Conservation (phyloP, 768 basidiomycete genomes). For the Suillus plorans region DNA sequence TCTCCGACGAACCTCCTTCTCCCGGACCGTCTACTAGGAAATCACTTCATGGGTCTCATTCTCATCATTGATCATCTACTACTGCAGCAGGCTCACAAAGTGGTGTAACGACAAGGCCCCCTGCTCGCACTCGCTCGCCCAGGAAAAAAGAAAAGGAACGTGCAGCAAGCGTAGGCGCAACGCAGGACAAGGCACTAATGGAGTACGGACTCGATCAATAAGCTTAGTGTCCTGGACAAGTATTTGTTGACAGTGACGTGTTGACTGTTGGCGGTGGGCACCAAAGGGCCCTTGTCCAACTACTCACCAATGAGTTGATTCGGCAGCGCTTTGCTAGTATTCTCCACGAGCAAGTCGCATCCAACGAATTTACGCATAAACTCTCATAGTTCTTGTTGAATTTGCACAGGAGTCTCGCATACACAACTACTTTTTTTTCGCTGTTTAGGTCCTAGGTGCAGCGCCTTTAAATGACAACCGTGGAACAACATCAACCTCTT, state of each 20-base stretch:
- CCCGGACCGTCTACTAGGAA: constrained; percentile 7
- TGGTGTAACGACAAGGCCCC: constrained; percentile 23
- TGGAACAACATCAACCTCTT: not conserved
- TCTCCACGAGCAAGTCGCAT: no score
- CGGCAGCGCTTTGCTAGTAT: no score
- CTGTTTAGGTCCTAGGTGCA: not conserved
- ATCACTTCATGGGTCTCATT: constrained; percentile 11
- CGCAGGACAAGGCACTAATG: no score
- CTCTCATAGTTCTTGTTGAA: not conserved
- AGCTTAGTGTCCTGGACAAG: no score
- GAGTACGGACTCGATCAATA: no score
- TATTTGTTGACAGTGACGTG: no score
- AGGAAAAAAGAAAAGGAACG: constrained; percentile 43
- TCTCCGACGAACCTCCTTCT: constrained; percentile 42
- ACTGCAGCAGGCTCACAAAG: not conserved
- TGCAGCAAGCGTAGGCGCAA: no score
- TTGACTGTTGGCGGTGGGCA: no score
- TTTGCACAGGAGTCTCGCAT: not conserved
- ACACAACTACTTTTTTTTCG: not conserved
- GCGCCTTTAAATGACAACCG: not conserved
- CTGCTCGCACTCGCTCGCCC: constrained; percentile 62
- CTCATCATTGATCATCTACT: constrained; percentile 26
- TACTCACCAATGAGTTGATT: no score
- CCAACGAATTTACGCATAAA: no score
- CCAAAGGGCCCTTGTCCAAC: no score